These are phyloP conservation scores for Kwoniella heveanensis DNA, from an alignment of 768 basidiomycete genomes.

Conservation along the genomic window DNA sequence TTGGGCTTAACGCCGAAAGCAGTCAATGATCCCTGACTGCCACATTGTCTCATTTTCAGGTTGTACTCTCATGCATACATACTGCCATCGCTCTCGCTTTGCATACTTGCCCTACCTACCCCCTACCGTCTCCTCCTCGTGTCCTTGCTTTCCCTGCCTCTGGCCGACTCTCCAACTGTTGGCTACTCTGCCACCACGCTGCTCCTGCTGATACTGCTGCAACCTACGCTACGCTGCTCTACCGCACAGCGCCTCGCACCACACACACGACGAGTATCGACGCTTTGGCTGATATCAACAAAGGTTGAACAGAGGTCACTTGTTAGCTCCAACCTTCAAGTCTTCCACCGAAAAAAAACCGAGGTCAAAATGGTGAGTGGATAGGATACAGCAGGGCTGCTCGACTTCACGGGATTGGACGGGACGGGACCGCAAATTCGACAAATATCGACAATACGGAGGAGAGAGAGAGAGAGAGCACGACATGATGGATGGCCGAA, in stretches of 20 bases:
- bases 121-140: too few species aligned
- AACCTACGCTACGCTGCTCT: too few species aligned
- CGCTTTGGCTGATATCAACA: background rate
- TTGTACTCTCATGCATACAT: too few species aligned
- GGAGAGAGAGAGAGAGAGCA: too few species aligned
- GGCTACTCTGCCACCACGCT: background rate
- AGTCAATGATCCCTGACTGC: background rate
- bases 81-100: too few species aligned
- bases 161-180: background rate
- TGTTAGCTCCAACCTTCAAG: constrained; percentile 19
- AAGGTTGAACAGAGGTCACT: background rate
- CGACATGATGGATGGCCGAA: too few species aligned
- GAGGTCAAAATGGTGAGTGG: constrained; percentile 31
- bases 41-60: too few species aligned
- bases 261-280: background rate
- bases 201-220: background rate
- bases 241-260: too few species aligned
- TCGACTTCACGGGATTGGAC: too few species aligned
- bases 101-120: too few species aligned
- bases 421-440: too few species aligned
- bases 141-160: background rate
- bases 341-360: constrained; percentile 16
- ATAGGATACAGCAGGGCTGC: background rate
- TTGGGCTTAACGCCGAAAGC: constrained; percentile 11
- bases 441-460: too few species aligned